A percentile compares a stretch with the other conserved stretches of the same genome.
Conservation (phyloP, 192 early-diverging fungal species). For the Coemansia sp. region DNA sequence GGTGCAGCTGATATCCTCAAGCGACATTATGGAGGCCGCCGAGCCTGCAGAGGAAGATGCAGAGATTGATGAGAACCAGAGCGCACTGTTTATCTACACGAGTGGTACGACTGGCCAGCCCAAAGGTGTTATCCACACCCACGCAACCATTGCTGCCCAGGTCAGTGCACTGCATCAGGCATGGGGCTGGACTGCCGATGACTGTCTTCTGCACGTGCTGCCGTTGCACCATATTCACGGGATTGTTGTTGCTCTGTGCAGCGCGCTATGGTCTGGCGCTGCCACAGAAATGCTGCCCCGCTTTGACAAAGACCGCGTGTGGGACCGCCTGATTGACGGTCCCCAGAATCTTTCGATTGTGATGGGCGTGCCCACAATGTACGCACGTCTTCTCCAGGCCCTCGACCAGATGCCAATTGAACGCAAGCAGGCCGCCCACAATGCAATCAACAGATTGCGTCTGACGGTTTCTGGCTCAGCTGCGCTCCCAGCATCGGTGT, state of each 20-base stretch:
- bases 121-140: constrained; percentile 83
- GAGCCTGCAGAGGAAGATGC: constrained; percentile 5
- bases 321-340: constrained; percentile 60
- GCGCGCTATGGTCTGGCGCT: constrained; percentile 67
- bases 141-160: constrained; percentile 63
- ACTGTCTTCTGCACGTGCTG: constrained; percentile 74
- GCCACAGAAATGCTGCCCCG: constrained; percentile 72
- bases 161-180: constrained; percentile 61
- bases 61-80: constrained; percentile 38
- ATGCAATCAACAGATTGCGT: constrained; percentile 62
- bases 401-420: constrained; percentile 51
- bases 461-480: constrained; percentile 79
- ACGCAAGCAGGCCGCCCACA: constrained; percentile 42
- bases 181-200: constrained; percentile 66
- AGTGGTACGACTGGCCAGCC: constrained; percentile 70
- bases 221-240: constrained; percentile 88
- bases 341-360: constrained; percentile 64
- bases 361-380: constrained; percentile 91
- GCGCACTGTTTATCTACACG: constrained; percentile 77
- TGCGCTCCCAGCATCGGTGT: constrained; percentile 69
- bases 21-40: constrained; percentile 5
- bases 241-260: constrained; percentile 59
- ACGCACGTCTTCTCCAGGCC: constrained; percentile 66
- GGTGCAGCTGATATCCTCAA: constrained; percentile 18
- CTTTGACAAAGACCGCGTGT: constrained; percentile 64